Evolutionary conservation across 2,329 filamentous ascomycete genomes (phyloP).

Genomic region (Apiospora aurea): DNA sequence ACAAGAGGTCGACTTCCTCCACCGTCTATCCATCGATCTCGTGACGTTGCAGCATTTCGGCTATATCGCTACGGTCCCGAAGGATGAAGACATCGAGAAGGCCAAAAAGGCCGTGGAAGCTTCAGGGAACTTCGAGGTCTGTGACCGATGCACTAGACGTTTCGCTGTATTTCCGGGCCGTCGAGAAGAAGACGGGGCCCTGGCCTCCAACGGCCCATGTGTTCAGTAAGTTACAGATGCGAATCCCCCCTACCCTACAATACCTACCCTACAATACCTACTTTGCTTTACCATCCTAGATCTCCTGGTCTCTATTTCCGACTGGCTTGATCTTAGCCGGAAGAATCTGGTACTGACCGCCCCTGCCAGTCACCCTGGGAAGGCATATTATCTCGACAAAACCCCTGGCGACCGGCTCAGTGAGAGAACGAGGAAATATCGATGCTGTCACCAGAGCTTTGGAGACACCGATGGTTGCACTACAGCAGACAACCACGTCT

Average conservation of each 20-base stretch:
- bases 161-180: slow-evolving; percentile 94
- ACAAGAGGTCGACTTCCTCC: slow-evolving; percentile 73
- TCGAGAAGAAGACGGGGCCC: slow-evolving; percentile 75
- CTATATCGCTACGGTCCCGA: slow-evolving; percentile 76
- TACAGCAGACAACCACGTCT: slow-evolving; percentile 78
- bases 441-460: slow-evolving; percentile 79
- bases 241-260: too few species aligned
- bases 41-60: slow-evolving; percentile 70
- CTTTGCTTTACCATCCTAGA: too few species aligned
- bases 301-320: too few species aligned
- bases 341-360: not conserved
- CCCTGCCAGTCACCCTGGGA: slow-evolving; percentile 71
- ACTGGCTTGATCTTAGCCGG: too few species aligned
- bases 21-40: slow-evolving; percentile 69
- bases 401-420: slow-evolving; percentile 63
- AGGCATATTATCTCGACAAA: slow-evolving; percentile 65
- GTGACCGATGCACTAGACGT: slow-evolving; percentile 83
- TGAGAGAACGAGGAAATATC: slow-evolving; percentile 66
- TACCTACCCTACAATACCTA: too few species aligned
- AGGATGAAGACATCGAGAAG: slow-evolving; percentile 68
- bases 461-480: slow-evolving; percentile 80
- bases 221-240: slow-evolving; percentile 53
- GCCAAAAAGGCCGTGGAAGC: slow-evolving; percentile 70
- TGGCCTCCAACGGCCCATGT: slow-evolving; percentile 80
- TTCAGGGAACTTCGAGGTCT: slow-evolving; percentile 82